Conservation (phyloP, 2,329 filamentous ascomycete genomes). For the Xylaria sp. region DNA sequence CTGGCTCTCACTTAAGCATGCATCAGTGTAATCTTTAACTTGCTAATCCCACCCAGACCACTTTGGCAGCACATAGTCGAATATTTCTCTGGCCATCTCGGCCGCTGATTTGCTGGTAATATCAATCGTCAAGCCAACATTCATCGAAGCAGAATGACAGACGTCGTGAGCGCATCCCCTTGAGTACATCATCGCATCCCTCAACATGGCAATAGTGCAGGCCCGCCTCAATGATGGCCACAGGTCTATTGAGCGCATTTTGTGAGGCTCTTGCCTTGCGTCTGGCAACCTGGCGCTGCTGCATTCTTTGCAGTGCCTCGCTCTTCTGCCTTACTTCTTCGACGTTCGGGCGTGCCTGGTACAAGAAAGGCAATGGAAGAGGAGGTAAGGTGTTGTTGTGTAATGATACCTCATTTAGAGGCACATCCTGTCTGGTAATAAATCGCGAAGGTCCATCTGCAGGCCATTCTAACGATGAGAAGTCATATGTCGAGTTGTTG, state of each 20-base stretch:
- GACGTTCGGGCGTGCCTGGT: slow-evolving; percentile 54
- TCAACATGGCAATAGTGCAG: no score
- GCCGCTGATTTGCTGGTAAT: no score
- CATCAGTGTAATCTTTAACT: no score
- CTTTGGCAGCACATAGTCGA: no score
- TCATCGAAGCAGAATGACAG: no score
- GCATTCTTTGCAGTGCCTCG: slow-evolving; percentile 56
- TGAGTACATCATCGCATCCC: no score
- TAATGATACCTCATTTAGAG: not conserved
- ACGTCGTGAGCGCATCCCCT: no score
- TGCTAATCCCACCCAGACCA: no score
- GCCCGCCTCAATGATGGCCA: not conserved
- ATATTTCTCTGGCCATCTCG: no score
- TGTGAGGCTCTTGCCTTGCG: not conserved
- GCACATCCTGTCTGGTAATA: not conserved
- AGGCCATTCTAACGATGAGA: not conserved
- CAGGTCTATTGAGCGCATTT: not conserved
- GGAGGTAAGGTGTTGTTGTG: not conserved
- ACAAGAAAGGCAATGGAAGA: slow-evolving; percentile 39
- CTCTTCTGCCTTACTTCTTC: slow-evolving; percentile 58
- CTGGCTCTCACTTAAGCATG: no score
- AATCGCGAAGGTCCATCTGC: not conserved
- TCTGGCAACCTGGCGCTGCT: slow-evolving; percentile 44
- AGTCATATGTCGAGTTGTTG: not conserved
- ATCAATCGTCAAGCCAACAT: no score